Percentiles rank a stretch among this genome's conserved stretches.
Conservation (phyloP, 257 asterid species). For the Plantago ovata region DNA sequence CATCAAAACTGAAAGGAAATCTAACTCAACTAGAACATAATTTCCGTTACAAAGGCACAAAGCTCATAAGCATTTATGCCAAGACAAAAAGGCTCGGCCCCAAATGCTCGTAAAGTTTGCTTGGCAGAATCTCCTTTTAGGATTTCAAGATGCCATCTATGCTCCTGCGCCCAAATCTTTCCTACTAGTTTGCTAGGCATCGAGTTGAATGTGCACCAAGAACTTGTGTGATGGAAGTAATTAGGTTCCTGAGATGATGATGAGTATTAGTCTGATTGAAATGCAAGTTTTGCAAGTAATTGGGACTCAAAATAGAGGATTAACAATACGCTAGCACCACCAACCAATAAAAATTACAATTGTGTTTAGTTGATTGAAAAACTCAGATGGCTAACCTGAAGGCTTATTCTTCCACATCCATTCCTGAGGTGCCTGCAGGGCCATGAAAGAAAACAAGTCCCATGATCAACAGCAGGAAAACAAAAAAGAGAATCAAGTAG, state of each 20-base stretch:
- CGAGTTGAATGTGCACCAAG: conserved; percentile 8
- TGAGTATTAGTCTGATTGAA: neutral
- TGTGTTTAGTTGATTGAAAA: neutral
- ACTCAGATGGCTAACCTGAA: conserved; percentile 24
- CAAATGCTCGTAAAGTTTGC: too few species aligned
- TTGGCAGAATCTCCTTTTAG: neutral
- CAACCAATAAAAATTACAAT: neutral
- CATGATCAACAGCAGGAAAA: neutral
- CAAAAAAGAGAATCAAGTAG: conserved; percentile 4
- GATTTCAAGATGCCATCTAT: neutral
- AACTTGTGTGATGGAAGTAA: conserved; percentile 2
- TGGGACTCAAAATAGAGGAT: neutral
- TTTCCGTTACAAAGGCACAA: neutral
- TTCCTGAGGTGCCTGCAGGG: conserved; percentile 48
- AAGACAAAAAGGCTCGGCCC: too few species aligned
- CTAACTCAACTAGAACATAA: neutral
- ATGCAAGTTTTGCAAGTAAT: neutral
- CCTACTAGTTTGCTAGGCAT: neutral
- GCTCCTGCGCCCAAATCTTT: neutral
- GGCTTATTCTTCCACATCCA: conserved; percentile 60
- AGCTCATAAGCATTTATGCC: neutral
- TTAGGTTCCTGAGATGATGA: conserved; percentile 29
- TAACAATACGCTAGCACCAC: neutral
- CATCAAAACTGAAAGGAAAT: neutral
- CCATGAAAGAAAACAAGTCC: conserved; percentile 24